Evolutionary conservation across 2,329 filamentous ascomycete genomes (phyloP), one percentile per base, ranked within the genome.

Genomic region (Lecanicillium sp.): DNA sequence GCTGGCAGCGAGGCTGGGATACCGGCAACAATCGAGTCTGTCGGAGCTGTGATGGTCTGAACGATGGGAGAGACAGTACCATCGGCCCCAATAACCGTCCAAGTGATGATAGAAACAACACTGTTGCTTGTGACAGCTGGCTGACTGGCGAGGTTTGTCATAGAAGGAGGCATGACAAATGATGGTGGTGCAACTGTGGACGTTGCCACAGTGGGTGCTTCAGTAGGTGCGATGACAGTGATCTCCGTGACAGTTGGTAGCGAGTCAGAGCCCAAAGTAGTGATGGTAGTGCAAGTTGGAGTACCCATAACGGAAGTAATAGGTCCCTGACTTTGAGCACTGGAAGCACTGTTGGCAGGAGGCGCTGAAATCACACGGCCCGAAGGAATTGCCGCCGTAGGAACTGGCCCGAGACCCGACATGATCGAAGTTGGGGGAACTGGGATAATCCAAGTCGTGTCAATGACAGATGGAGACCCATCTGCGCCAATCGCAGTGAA

Each of bases 121-220:
- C 44, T 47, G 21, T 40, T 47, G 44, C 44, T 47, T 15, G 43
- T 38, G 27, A 26, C 17, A 46, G 43, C 29, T 60, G 7, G 56
- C 67, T 29, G 64, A 63, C 20, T 68, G 69, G 4, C 71, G 73
- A 23, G 48, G 20, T 50, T 35, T 21, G 48, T 44, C 12, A 44
- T 23, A 20, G 35, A 39, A 20, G 48, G 40, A 30, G 42, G 30
- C 12, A 27, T 17, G 20, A 45, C 48, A 26, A 38, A 57, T 2
- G 59, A 47, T 12, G 60, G 56, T 26, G 55, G 41, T 19, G 20
- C 50, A 42, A 50, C 52, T 39, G 51, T 60, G 17, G 51, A 51
- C 11, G 17, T 26, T 17, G 38, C 30, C 6, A 23, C 23, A 35
- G 42, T 7, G 14, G 36, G 12, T 5, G 36, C 23, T n/a, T 23